Base-by-base conservation (phyloP, 2,329 filamentous ascomycete genomes). In the Dactylellina parvicollis region DNA sequence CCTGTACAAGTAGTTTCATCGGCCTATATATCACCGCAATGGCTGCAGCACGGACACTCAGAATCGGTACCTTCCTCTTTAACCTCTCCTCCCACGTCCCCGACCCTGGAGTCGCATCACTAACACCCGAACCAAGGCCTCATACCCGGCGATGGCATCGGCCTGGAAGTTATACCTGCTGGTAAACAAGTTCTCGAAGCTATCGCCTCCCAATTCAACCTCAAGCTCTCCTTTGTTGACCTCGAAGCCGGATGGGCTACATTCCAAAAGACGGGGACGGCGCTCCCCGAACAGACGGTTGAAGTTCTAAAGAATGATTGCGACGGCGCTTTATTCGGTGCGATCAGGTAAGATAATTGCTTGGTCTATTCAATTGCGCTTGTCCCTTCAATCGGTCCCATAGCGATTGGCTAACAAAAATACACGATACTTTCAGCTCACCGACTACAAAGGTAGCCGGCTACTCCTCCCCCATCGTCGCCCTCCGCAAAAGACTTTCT, bases 131-230 rank as follows among this genome's bases (percentile, higher is more conserved):
- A 77, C 32, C 34, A 32, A 96, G 93, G 93, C 81, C 91, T 98
- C 79, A 98, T 99, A 81, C 91, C 95, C 79, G 95, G 95, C 80
- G 95, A 99, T 83, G 95, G 95, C 82, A 99, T 99, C 83, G 95
- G 95, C 83, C 92, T 92, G 81, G 95, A 99, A 84, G 95, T 99
- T 81, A 98, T 99, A 82, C 95, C 95, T 76, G 91, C 95, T 61
- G 95, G 94, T 56, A 91, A 92, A 79, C 90, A 91, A 76, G 85
- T 98, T 78, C 91, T 99, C 79, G 94, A 99, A 84, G 90, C 95
- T 55, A 89, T 99, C 1, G 93, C 94, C 32, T 82, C 89, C n/a
- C 95, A 91, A n/a, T 84, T 97, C 50, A 90, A 90, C 79, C 87
- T 99, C 78, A 93, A 92, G 80, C 98, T 98, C 86, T 91, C 90